Evolutionary conservation across 2,329 filamentous ascomycete species (phyloP), one percentile per base, ranked within the genome.

Genomic region (Colletotrichum lentis): DNA sequence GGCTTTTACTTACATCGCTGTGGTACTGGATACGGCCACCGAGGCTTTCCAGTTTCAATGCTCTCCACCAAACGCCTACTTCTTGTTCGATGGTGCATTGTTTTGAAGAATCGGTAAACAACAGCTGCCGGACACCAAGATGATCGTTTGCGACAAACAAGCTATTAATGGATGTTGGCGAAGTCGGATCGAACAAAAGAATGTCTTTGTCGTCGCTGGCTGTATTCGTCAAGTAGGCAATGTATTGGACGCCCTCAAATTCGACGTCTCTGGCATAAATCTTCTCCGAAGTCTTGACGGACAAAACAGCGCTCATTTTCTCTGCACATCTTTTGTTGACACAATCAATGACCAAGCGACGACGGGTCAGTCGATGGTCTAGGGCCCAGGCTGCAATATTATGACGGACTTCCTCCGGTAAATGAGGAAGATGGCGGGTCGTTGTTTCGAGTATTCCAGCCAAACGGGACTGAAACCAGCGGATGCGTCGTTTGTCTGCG

Each of bases 171-270:
- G 35, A 41, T 35, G 43, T 50, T 22, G 31, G 27, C 16, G 18
- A 43, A 31, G 20, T 63, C 12, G 61, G 61, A 43, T 63, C 61
- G 12, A 63, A 57, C 43, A 63, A 8, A 5, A 63, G 16, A 22
- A 52, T 22, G 12, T 63, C 61, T 18, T 11, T 20, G 20, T 44
- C 18, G 35, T 56, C 52, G 31, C 16, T n/a, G 11, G 52, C 43
- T 39, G 43, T 22, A 22, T 63, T 63, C 44, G 52, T 52, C 43
- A 63, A 49, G 20, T 20, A 31, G n/a, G 43, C 61, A 18, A 63
- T 50, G 43, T 63, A 63, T 31, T 44, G 52, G 22, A 63, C 61
- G n/a, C 61, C 61, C 35, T 63, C 61, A 18, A 63, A 57, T 20
- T 50, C 44, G 24, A 63, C 16, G 35, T 49, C 16, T 35, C 44